phyloP scores from a whole-genome alignment of 805 yeast genomes.

The Saccharomyces mikatae region DNA sequence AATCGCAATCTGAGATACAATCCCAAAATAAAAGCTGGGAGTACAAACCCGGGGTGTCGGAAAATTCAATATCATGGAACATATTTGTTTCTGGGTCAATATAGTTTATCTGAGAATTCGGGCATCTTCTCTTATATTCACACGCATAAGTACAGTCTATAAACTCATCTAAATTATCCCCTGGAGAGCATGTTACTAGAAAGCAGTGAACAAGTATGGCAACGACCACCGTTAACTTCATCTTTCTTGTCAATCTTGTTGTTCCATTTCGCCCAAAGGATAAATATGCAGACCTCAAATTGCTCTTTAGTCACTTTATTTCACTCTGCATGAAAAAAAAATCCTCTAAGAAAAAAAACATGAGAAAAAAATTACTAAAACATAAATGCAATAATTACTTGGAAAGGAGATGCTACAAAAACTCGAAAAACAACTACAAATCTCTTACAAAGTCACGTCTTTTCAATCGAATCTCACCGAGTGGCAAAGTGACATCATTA shows the following conservation, averaged over 20 bases:
- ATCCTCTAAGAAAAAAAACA: too few species aligned
- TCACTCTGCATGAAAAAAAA: background rate
- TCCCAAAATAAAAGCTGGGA: slow-evolving; percentile 53
- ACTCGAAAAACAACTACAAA: background rate
- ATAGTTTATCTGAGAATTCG: slow-evolving; percentile 12
- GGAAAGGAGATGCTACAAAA: background rate
- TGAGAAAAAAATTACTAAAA: too few species aligned
- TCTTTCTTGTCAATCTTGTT: background rate
- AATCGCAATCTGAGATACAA: slow-evolving; percentile 79
- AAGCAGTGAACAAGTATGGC: background rate
- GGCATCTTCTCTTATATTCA: slow-evolving; percentile 23
- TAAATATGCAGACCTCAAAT: background rate
- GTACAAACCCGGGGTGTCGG: slow-evolving; percentile 32
- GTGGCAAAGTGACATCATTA: background rate
- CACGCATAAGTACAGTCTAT: slow-evolving; percentile 49
- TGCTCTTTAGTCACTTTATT: background rate
- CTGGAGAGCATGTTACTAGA: slow-evolving; percentile 40
- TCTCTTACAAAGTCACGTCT: background rate
- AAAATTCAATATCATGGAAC: slow-evolving; percentile 15
- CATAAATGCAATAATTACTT: too few species aligned
- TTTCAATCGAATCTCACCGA: background rate
- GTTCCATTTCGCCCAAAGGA: background rate
- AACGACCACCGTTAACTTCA: background rate
- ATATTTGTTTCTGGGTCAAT: slow-evolving; percentile 22
- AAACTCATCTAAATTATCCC: slow-evolving; percentile 53